These are phyloP conservation scores for Emmonsia crescens DNA, from an alignment of 2,329 filamentous ascomycete genomes.

Conservation along the genomic window DNA sequence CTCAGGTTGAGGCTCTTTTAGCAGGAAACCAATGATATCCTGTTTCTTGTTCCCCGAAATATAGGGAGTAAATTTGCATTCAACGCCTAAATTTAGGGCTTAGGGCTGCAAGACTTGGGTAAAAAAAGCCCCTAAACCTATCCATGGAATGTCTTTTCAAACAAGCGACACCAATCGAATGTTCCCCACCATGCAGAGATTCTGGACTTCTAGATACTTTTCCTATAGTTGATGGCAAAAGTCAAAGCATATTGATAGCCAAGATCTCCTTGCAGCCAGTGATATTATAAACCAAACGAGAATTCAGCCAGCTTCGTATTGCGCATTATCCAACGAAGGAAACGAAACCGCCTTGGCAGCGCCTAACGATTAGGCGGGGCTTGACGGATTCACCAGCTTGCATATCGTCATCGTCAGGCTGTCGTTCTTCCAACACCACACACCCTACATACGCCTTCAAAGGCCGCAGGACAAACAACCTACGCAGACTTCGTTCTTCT, in stretches of 20 bases:
- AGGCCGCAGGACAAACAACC: not conserved
- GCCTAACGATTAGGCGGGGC: not conserved
- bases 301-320: not conserved
- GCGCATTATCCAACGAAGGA: not conserved
- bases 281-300: not conserved
- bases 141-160: too few relatives aligned
- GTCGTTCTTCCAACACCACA: not conserved
- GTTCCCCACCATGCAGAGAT: not conserved
- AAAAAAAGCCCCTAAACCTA: too few relatives aligned
- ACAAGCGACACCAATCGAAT: not conserved
- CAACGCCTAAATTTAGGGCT: not conserved
- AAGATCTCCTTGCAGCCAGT: not conserved
- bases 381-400: not conserved
- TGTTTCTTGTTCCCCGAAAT: not conserved
- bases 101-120: not conserved
- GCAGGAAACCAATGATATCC: not conserved
- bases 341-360: not conserved
- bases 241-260: not conserved
- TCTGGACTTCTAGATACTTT: not conserved
- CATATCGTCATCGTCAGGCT: not conserved
- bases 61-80: too few relatives aligned
- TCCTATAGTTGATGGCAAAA: not conserved
- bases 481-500: not conserved
- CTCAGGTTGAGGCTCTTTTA: not conserved
- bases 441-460: not conserved